These are phyloP conservation scores for Lecanicillium sp. DNA, from an alignment of 2,329 filamentous ascomycete species.

Conservation along the genomic window DNA sequence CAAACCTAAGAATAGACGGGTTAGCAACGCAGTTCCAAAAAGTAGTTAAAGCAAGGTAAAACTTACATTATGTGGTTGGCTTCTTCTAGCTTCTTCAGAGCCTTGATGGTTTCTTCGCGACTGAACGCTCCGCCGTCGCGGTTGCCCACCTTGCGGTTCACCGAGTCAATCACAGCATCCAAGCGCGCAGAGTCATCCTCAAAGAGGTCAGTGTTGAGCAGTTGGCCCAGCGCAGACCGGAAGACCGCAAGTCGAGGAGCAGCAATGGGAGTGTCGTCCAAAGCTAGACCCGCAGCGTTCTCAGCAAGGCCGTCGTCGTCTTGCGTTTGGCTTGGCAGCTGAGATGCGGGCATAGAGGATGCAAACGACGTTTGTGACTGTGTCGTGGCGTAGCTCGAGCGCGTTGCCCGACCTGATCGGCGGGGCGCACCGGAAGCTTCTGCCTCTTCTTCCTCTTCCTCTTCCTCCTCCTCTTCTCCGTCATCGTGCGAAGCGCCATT, in stretches of 20 bases:
- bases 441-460: constrained; percentile 42
- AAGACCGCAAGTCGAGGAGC: constrained; percentile 62
- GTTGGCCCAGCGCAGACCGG: constrained; percentile 70
- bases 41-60: neutral
- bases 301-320: constrained; percentile 33
- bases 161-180: constrained; percentile 63
- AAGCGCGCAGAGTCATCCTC: constrained; percentile 76
- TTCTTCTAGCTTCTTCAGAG: constrained; percentile 71
- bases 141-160: constrained; percentile 62
- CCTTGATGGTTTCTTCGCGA: constrained; percentile 64
- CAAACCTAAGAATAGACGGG: constrained; percentile 32
- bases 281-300: constrained; percentile 32
- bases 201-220: constrained; percentile 79
- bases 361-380: constrained; percentile 58
- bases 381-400: constrained; percentile 28
- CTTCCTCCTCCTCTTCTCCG: constrained; percentile 43
- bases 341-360: constrained; percentile 71
- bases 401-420: constrained; percentile 27
- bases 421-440: constrained; percentile 30
- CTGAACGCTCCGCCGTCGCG: constrained; percentile 53
- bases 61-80: constrained; percentile 89
- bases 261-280: constrained; percentile 43
- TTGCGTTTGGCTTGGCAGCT: constrained; percentile 43
- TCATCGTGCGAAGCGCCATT: constrained; percentile 28
- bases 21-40: constrained; percentile 13